Percentiles rank a stretch among this genome's conserved stretches.
Evolutionary conservation across 2,329 filamentous ascomycete genomes (phyloP).

Genomic region (Aspergillus brunneoviolaceus): DNA sequence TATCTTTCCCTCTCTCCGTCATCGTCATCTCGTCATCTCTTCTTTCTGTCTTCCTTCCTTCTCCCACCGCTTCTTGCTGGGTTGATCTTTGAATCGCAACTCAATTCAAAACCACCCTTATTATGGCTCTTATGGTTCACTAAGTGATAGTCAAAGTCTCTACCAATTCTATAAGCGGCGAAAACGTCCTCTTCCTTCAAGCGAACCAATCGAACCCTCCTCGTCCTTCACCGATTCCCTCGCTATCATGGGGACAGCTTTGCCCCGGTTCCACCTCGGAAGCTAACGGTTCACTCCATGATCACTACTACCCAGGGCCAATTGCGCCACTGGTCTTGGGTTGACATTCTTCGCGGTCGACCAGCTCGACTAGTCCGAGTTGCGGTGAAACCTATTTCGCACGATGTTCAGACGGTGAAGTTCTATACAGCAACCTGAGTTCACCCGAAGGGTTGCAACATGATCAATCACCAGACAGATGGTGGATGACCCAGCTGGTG

Average conservation of each 20-base stretch:
- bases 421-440: background rate
- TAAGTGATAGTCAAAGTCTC: background rate
- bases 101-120: background rate
- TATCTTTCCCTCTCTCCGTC: background rate
- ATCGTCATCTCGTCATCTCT: background rate
- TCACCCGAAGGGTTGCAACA: conserved; percentile 1
- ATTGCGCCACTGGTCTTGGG: background rate
- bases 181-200: background rate
- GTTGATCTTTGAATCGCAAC: background rate
- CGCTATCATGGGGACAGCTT: conserved; percentile 2
- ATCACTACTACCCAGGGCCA: background rate
- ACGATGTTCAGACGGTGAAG: background rate
- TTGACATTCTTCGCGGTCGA: background rate
- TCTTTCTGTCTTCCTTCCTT: background rate
- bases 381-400: background rate
- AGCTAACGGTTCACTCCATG: conserved; percentile 8
- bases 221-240: background rate
- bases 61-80: background rate
- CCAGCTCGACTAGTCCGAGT: background rate
- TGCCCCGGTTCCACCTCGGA: conserved; percentile 13
- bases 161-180: background rate
- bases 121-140: background rate
- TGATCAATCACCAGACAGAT: conserved; percentile 10
- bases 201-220: background rate
- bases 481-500: background rate